Conservation (phyloP, 2,329 filamentous ascomycete genomes). For the Fusarium goolgardi region DNA sequence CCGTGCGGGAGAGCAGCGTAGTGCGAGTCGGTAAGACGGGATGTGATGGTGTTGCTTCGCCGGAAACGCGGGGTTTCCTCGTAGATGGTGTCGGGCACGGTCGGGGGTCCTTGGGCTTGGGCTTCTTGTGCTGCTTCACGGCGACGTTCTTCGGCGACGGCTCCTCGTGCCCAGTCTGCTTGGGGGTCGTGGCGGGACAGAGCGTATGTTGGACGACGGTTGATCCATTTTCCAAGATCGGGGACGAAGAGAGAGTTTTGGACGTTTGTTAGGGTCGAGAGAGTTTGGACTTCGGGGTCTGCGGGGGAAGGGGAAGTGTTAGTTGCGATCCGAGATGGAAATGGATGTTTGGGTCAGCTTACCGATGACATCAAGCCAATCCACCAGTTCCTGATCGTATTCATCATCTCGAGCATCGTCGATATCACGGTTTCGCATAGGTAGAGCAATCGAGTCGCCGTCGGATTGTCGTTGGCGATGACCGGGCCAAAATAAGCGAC, state of each 20-base stretch:
- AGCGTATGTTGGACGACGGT: slow-evolving; percentile 82
- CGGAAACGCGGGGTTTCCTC: slow-evolving; percentile 46
- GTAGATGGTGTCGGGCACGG: slow-evolving; percentile 6
- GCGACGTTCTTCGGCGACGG: slow-evolving; percentile 35
- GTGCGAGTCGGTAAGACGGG: slow-evolving; percentile 73
- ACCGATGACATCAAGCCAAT: slow-evolving; percentile 57
- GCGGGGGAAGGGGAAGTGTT: neutral
- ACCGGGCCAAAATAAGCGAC: slow-evolving; percentile 47
- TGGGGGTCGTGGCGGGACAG: slow-evolving; percentile 64
- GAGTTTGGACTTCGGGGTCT: slow-evolving; percentile 86
- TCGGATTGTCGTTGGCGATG: slow-evolving; percentile 22
- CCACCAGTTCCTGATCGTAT: slow-evolving; percentile 55
- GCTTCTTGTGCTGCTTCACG: slow-evolving; percentile 27
- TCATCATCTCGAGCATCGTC: slow-evolving; percentile 45
- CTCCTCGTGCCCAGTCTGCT: slow-evolving; percentile 41
- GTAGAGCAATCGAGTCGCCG: neutral
- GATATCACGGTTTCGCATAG: slow-evolving; percentile 26
- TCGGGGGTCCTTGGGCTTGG: neutral
- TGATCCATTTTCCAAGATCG: slow-evolving; percentile 79
- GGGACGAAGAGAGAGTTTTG: slow-evolving; percentile 91
- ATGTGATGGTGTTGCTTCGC: slow-evolving; percentile 71
- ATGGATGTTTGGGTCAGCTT: slow-evolving; percentile 8
- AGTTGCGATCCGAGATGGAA: neutral
- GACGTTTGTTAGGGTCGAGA: slow-evolving; percentile 87
- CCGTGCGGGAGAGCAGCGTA: slow-evolving; percentile 85